Base-by-base conservation (phyloP, 140 eudicot species). In the Anethum foeniculum region DNA sequence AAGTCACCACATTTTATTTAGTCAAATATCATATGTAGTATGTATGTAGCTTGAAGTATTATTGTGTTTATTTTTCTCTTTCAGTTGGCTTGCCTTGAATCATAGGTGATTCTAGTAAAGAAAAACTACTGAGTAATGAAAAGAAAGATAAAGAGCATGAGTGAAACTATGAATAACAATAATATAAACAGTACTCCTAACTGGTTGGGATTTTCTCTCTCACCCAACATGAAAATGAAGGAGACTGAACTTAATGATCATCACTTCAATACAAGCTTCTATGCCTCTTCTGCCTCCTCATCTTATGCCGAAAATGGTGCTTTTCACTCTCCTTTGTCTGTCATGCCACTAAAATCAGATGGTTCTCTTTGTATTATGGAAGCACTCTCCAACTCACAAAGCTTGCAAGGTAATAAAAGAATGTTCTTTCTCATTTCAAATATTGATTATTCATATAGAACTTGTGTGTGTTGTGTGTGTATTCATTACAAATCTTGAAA, bases 261-360 rank as follows among this genome's bases (percentile, higher is more conserved):
- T 32, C 68, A 60, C 44, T 68, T 13, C 74, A 68, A 12, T 34
- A 68, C 32, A 23, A 62, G 36, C 71, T 62, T n/a, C 71, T 62
- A 25, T 23, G 14, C 7, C 71, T 62, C 71, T n/a, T 62, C 71
- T 9, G 2, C 71, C 65, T 76, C 71, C 75, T 76, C 74, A 28
- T 34, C 83, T 49, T 77, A 79, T 14, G 84, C 73, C 43, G 84
- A 85, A 62, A 85, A 74, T 76, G 84, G 79, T 46, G 84, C 54
- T 38, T 88, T 90, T 71, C 88, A 83, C 77, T 67, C 93, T 48
- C 84, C 90, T 36, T 77, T 92, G 73, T 83, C 88, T 78, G 89
- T 82, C 0, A 93, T 93, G 98, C 96, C 96, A 49, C 86, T 93
- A 41, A 93, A 88, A 75, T 89, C 96, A 38, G 96, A 93, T 81